phyloP scores from a whole-genome alignment of 1,139 yeast genomes.

The Sugiyamaella novakii region DNA sequence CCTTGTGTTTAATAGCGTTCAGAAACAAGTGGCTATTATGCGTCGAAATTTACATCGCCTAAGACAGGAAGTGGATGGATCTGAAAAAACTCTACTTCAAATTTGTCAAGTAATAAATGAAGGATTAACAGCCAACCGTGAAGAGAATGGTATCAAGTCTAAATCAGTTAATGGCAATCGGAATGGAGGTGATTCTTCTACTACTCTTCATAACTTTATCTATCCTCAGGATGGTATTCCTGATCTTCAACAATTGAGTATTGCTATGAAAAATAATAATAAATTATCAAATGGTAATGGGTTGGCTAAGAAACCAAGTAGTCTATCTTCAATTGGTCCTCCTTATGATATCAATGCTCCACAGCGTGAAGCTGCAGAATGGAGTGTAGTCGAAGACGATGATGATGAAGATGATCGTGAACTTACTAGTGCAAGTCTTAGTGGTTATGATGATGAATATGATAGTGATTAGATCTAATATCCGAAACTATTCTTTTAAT shows the following conservation, averaged over 20 bases:
- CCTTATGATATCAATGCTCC: conserved; percentile 12
- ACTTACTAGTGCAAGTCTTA: conserved; percentile 31
- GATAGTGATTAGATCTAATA: conserved; percentile 29
- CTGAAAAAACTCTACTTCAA: conserved; percentile 24
- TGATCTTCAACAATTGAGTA: conserved; percentile 12
- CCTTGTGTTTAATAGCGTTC: conserved; percentile 23
- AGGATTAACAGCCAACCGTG: conserved; percentile 4
- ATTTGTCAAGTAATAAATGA: conserved; percentile 23
- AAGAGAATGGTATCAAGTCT: background rate
- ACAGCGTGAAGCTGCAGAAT: conserved; percentile 29
- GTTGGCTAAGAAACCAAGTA: background rate
- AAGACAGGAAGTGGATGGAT: conserved; percentile 25
- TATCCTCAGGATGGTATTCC: conserved; percentile 15
- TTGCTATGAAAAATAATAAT: conserved; percentile 7
- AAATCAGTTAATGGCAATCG: background rate
- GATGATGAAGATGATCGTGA: conserved; percentile 30
- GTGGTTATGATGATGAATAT: conserved; percentile 31
- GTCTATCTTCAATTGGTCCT: conserved; percentile 5
- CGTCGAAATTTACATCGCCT: conserved; percentile 25
- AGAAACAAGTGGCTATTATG: conserved; percentile 25
- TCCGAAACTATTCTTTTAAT: too few relatives aligned
- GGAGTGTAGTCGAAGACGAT: conserved; percentile 32
- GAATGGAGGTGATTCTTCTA: conserved; percentile 8
- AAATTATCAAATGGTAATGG: background rate
- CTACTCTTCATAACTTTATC: conserved; percentile 11